Evolutionary conservation across 192 early-diverging fungal species (phyloP), one percentile per base, ranked within the genome.

Genomic region (Backusella westeae): DNA sequence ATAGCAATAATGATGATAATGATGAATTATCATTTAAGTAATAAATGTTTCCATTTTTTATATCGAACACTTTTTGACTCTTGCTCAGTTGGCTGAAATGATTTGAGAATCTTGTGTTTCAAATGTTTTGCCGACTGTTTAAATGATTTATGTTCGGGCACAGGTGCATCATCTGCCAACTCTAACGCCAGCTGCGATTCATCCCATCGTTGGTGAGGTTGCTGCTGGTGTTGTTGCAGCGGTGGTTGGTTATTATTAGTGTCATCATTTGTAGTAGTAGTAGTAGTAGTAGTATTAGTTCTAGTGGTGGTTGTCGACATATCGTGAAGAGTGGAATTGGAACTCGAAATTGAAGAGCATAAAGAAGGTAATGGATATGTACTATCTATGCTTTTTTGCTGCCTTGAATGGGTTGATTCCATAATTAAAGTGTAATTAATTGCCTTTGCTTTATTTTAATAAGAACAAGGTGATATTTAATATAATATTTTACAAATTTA

Each of bases 81-180:
- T 59, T 59, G 53, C 53, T 59, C 53, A 23, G 53, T 59, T 59
- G 53, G 23, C 53, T 59, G 53, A 59, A 59, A 59, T 23, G 53
- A 59, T 59, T 59, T 59, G n/a, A 59, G 53, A 59, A 59, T 21
- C 53, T 26, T 59, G 8, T 59, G 53, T 59, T 59, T 59, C 53
- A 59, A 59, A 59, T 59, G 23, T 59, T 59, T 59, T 59, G 53
- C 53, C 53, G 53, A 59, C 53, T 26, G 53, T 59, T 59, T 59
- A 23, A 59, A 59, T 59, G 53, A 59, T 59, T 59, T 59, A 23
- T 59, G 53, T 59, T 59, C 53, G 53, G 53, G 53, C 10, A 23
- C 21, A 59, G n/a, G 53, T 59, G 53, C 10, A 26, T 59, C 53
- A 23, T 59, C 53, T 23, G 53, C 53, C 21, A 59, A 59, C 10